phyloP scores from a whole-genome alignment of 1,139 yeast species.

The Saccharomyces hybrid region DNA sequence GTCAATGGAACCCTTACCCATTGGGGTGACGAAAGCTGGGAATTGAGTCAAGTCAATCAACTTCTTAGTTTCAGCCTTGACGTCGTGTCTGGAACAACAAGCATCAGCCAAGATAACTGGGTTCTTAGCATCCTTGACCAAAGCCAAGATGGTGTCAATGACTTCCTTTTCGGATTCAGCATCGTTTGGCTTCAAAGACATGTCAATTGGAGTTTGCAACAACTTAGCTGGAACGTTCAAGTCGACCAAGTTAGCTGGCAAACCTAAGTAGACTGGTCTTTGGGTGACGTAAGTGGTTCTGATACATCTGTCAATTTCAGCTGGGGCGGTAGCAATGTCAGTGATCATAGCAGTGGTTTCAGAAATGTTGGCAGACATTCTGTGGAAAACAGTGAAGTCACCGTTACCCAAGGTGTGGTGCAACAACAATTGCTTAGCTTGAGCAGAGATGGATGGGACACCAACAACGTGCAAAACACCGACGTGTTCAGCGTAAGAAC shows the following conservation, averaged over 20 bases:
- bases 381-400: conserved; percentile 69
- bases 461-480: conserved; percentile 84
- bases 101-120: conserved; percentile 82
- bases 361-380: conserved; percentile 66
- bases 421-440: conserved; percentile 50
- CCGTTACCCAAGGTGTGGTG: conserved; percentile 79
- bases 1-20: conserved; percentile 80
- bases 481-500: conserved; percentile 71
- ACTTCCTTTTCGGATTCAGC: conserved; percentile 68
- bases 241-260: conserved; percentile 78
- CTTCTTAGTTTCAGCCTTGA: conserved; percentile 51
- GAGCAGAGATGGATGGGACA: conserved; percentile 56
- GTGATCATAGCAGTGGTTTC: conserved; percentile 58
- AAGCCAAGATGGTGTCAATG: conserved; percentile 44
- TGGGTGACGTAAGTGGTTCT: conserved; percentile 64
- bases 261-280: conserved; percentile 76
- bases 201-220: conserved; percentile 58
- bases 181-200: conserved; percentile 55
- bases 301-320: conserved; percentile 65
- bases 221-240: conserved; percentile 47
- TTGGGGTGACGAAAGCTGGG: conserved; percentile 83
- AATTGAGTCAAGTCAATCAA: conserved; percentile 65
- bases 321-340: conserved; percentile 57
- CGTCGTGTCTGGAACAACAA: conserved; percentile 74
- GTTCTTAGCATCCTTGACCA: conserved; percentile 51